Base-by-base conservation (phyloP, 2,329 filamentous ascomycete genomes). In the Fusarium beomiforme region DNA sequence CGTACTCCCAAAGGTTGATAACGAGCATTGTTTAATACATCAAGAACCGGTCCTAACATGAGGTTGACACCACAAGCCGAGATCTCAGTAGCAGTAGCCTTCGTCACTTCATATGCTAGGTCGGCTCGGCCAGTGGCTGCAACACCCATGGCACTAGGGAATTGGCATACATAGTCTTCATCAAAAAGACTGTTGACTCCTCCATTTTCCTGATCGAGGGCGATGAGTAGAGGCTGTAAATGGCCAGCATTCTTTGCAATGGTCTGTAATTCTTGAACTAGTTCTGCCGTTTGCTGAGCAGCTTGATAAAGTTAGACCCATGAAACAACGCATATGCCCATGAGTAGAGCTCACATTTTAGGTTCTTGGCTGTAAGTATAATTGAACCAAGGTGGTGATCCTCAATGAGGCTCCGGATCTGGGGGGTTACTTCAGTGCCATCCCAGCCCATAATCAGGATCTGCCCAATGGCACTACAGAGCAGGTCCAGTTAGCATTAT, bases 101-200 rank as follows among this genome's bases (percentile, higher is more conserved):
- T 95, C 61, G 94, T 95, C 59, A 98, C 90, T 74, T 95, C 92
- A 78, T 95, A 97, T 9, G 95, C 93, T 59, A 98, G 85, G 14
- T 96, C 90, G 37, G 91, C 91, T 14, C 92, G 95, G 26, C 95
- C 94, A 8, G 95, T 94, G 24, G 96, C 96, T n/a, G 95, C 94
- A 67, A 98, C 88, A 16, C 95, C 95, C 95, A 99, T 98, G 69
- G 95, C 93, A 77, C 95, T 97, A 12, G 96, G 96, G 75, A 97
- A 99, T 79, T 98, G 96, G 72, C 94, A 94, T 74, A 98, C 95
- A 79, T 95, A 96, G 77, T 96, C 93, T 75, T 97, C 94, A 79
- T 98, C 95, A 77, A 97, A 98, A 5, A 98, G 87, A 82, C 94
- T 97, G 83, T 98, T 98, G 80, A 98, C 95, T 6, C 95, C 95